These are phyloP conservation scores for Solanum dulcamara DNA, from an alignment of 257 asterid genomes.

Conservation along the genomic window DNA sequence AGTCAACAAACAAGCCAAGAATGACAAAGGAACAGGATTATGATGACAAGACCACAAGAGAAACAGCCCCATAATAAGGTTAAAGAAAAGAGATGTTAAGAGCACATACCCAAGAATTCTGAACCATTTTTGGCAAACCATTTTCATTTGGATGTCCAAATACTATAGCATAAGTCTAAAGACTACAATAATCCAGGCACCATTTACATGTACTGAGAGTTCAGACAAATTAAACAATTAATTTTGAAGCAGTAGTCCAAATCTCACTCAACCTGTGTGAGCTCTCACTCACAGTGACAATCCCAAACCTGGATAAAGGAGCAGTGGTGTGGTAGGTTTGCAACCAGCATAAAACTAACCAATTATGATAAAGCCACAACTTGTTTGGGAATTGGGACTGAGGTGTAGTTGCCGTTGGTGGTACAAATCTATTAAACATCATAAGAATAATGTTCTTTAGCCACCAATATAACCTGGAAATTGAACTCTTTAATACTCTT, in stretches of 20 bases:
- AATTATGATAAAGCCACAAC: neutral
- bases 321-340: neutral
- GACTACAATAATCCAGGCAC: neutral
- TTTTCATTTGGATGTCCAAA: neutral
- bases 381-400: neutral
- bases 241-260: neutral
- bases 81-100: neutral
- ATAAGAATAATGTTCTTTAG: neutral
- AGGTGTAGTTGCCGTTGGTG: neutral
- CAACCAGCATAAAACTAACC: neutral
- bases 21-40: neutral
- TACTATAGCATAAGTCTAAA: neutral
- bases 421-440: neutral
- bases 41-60: neutral
- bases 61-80: neutral
- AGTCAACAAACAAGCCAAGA: neutral
- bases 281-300: neutral
- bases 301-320: neutral
- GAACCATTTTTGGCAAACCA: neutral
- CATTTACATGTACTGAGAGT: neutral
- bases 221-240: neutral
- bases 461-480: neutral
- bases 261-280: too few relatives aligned
- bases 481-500: neutral
- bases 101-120: neutral